phyloP scores from a whole-genome alignment of 345 rosid genomes.

The Eucalyptus pauciflora region DNA sequence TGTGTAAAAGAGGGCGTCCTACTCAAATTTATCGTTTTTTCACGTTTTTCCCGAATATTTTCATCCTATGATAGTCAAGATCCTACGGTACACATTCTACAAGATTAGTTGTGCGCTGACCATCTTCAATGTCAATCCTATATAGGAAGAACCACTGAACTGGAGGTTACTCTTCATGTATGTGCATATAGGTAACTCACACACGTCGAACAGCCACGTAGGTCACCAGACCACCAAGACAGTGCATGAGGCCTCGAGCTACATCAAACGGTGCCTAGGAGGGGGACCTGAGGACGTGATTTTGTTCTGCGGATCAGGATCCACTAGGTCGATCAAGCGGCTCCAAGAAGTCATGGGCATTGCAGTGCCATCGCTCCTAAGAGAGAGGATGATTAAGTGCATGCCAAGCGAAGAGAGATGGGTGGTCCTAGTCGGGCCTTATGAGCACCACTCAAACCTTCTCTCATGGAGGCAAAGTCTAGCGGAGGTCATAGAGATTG shows the following conservation, averaged over 20 bases:
- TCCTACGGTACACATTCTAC: background rate
- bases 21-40: background rate
- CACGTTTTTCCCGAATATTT: background rate
- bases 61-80: background rate
- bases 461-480: constrained; percentile 58
- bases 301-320: constrained; percentile 44
- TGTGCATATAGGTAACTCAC: constrained; percentile 31
- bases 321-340: constrained; percentile 42
- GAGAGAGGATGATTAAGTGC: constrained; percentile 23
- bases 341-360: constrained; percentile 54
- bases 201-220: constrained; percentile 40
- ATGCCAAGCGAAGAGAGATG: constrained; percentile 28
- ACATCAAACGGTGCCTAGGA: constrained; percentile 42
- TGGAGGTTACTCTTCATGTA: background rate
- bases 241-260: constrained; percentile 25
- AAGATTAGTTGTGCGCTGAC: background rate
- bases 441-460: constrained; percentile 57
- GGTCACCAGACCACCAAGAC: constrained; percentile 42
- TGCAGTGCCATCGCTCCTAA: constrained; percentile 23
- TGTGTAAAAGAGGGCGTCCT: background rate
- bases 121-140: background rate
- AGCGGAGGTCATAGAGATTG: constrained; percentile 47
- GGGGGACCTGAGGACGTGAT: constrained; percentile 29
- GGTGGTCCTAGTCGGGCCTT: constrained; percentile 52
- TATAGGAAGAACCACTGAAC: background rate